A percentile compares a stretch with the other conserved stretches of the same genome.
Evolutionary conservation across 139 green algal genomes (phyloP).

Genomic region (Parachlorella kessleri): DNA sequence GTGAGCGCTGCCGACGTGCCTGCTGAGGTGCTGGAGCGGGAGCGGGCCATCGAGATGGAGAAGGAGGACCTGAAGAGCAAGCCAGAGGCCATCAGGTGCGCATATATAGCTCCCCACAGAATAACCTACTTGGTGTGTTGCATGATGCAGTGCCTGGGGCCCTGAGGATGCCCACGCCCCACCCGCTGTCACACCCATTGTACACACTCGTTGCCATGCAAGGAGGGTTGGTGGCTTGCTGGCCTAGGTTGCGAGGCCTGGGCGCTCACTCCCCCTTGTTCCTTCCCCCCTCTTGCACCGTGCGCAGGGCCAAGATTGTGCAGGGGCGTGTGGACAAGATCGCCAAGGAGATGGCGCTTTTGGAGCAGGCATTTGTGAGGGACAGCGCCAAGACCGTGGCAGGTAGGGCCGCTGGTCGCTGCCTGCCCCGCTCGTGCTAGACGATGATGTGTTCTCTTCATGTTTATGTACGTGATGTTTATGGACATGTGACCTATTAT

Average conservation of each 20-base stretch:
- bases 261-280: background rate
- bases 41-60: conserved; percentile 94
- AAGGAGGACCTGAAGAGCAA: conserved; percentile 96
- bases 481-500: too few relatives aligned
- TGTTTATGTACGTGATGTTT: too few relatives aligned
- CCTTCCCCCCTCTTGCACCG: background rate
- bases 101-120: background rate
- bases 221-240: too few relatives aligned
- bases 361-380: conserved; percentile 94
- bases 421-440: too few relatives aligned
- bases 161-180: too few relatives aligned
- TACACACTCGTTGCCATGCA: too few relatives aligned
- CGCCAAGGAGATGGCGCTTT: conserved; percentile 79
- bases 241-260: too few relatives aligned
- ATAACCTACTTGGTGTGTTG: background rate
- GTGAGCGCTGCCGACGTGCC: conserved; percentile 81
- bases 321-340: conserved; percentile 94
- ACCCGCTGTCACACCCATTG: background rate
- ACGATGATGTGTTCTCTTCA: too few relatives aligned
- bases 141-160: too few relatives aligned
- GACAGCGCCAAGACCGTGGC: conserved; percentile 89
- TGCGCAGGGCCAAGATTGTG: conserved; percentile 90
- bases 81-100: conserved; percentile 90
- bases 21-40: conserved; percentile 73
- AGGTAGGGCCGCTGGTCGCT: too few relatives aligned